A percentile compares a stretch with the other conserved stretches of the same genome.
phyloP scores from a whole-genome alignment of 495 filamentous ascomycete species.

The Glutinoglossum americanum region DNA sequence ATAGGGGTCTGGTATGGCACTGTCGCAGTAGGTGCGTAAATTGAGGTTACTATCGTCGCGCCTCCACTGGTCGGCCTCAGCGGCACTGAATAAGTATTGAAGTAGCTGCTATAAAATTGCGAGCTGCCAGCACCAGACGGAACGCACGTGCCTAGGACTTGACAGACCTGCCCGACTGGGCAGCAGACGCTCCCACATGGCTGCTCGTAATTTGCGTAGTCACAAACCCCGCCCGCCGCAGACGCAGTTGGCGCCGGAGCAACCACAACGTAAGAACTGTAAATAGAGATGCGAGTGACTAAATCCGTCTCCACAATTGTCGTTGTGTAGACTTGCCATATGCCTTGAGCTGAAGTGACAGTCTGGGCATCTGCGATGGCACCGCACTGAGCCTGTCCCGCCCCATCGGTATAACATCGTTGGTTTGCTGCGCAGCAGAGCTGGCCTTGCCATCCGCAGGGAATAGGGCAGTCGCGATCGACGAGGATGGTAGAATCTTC shows the following conservation, averaged over 20 bases:
- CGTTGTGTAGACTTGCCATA: slow-evolving; percentile 43
- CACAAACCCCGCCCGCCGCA: slow-evolving; percentile 21
- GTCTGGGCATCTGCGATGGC: slow-evolving; percentile 14
- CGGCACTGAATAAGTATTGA: slow-evolving; percentile 30
- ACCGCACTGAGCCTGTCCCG: slow-evolving; percentile 31
- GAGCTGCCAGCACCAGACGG: slow-evolving; percentile 14
- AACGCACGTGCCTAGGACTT: slow-evolving; percentile 24
- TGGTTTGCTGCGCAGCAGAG: slow-evolving; percentile 43
- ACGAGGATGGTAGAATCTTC: slow-evolving; percentile 18
- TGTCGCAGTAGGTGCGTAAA: slow-evolving; percentile 31
- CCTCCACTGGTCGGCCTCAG: slow-evolving; percentile 49
- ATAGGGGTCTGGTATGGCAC: slow-evolving; percentile 35
- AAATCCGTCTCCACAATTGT: slow-evolving; percentile 48
- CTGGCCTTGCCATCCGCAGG: slow-evolving; percentile 44
- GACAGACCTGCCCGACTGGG: slow-evolving; percentile 46
- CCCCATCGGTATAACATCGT: slow-evolving; percentile 39
- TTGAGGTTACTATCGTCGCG: slow-evolving; percentile 29
- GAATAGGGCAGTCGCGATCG: slow-evolving; percentile 34
- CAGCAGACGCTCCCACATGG: slow-evolving; percentile 62
- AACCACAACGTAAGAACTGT: slow-evolving; percentile 28
- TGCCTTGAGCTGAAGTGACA: slow-evolving; percentile 19
- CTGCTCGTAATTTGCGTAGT: slow-evolving; percentile 33
- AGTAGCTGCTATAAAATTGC: slow-evolving; percentile 19
- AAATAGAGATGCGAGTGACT: slow-evolving; percentile 42
- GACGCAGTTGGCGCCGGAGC: slow-evolving; percentile 12